phyloP scores from a whole-genome alignment of 2,329 filamentous ascomycete genomes.

The Xylaria sp. region DNA sequence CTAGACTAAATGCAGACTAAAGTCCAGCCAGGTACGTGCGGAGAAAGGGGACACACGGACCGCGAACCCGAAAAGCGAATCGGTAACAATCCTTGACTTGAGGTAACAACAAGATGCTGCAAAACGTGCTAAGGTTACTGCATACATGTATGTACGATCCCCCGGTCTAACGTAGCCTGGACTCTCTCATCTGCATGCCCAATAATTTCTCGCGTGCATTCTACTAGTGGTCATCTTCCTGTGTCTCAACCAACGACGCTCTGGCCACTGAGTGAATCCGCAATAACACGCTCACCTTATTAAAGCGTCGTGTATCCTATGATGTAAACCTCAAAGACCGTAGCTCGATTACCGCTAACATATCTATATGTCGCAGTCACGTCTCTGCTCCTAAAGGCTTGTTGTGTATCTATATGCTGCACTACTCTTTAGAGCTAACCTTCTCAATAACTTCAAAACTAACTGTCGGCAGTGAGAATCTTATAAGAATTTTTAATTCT shows the following conservation, averaged over 20 bases:
- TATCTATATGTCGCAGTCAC: not conserved
- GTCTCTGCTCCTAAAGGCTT: not conserved
- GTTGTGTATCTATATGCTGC: not conserved
- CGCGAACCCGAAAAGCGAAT: slow-evolving; percentile 16
- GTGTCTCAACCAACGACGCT: not conserved
- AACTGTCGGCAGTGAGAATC: not conserved
- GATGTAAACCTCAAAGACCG: not conserved
- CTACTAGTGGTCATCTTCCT: not conserved
- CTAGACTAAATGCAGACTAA: not conserved
- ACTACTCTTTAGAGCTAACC: not conserved
- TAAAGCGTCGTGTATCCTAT: not conserved
- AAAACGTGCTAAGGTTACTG: not conserved
- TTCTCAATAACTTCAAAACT: not conserved
- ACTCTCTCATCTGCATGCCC: not conserved
- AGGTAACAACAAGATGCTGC: not conserved
- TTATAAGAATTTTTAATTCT: not conserved
- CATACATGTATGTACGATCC: not conserved
- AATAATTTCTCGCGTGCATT: not conserved
- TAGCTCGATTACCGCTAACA: not conserved
- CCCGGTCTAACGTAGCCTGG: not conserved
- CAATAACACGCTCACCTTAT: not conserved
- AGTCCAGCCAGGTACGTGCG: not conserved
- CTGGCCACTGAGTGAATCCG: too few relatives aligned
- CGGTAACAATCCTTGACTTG: slow-evolving; percentile 1
- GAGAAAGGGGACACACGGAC: slow-evolving; percentile 23